Evolutionary conservation across 1,284 basidiomycete genomes (phyloP), one percentile per base, ranked within the genome.

Genomic region (Inonotus obliquus): DNA sequence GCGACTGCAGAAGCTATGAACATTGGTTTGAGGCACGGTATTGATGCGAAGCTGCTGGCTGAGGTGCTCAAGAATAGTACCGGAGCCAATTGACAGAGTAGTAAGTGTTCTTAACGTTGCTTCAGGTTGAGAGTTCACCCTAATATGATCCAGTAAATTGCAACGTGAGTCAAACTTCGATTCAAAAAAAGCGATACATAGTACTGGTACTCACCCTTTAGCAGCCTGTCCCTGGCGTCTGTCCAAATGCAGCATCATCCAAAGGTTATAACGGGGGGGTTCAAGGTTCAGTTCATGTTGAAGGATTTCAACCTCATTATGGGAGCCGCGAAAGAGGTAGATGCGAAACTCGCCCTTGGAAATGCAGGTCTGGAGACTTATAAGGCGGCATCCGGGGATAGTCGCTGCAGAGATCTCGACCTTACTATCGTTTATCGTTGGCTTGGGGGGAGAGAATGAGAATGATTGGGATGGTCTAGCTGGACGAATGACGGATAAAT

Each of bases 1-100:
- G 66, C 66, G 27, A 67, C 66, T n/a, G 60, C 62, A 37, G 66
- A 67, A 55, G 65, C 66, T 44, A 67, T 67, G 66, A 67, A 67
- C 47, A 53, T 67, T 37, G 66, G 66, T 5, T 64, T 67, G 62
- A 61, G 66, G 4, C 63, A 63, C 19, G 66, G 66, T 3, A 57
- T 67, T 19, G 64, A 67, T 37, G 47, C 66, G 37, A 63, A 64
- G 39, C 45, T 67, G 19, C 48, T 67, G 17, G 61, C 62, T 14
- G 59, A 64, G 14, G 60, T 64, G 25, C 62, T 67, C 39, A 60
- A 62, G 32, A 62, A 60, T 41, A 67, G 66, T 48, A 65, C 58
- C 21, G 66, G 64, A 44, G 44, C 47, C 21, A 67, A 65, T 48
- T 67, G 64, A 62, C 59, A 61, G n/a, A 67, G 65, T 55, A 57